phyloP scores from a whole-genome alignment of 371 early-diverging fungal species.

The Zychaea mexicana region DNA sequence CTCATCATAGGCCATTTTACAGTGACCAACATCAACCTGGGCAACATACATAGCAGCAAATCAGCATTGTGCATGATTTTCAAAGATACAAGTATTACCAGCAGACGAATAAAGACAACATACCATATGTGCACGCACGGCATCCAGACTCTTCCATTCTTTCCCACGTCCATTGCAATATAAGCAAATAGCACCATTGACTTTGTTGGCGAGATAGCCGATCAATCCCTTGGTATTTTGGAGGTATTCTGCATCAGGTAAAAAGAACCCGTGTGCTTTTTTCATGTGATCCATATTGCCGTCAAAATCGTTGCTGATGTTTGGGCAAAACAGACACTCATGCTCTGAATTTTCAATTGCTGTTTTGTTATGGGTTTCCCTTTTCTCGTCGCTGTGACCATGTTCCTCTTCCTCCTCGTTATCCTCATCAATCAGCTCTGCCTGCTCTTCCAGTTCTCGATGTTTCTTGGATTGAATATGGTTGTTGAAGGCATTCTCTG shows the following conservation, averaged over 20 bases:
- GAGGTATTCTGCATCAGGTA: constrained; percentile 94
- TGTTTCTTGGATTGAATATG: constrained; percentile 93
- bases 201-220: constrained; percentile 88
- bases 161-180: constrained; percentile 94
- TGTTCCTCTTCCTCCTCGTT: neutral
- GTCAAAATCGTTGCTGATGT: constrained; percentile 62
- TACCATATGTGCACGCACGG: constrained; percentile 95
- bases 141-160: constrained; percentile 79
- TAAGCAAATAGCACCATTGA: constrained; percentile 89
- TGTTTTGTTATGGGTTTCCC: no score
- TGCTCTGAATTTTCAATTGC: neutral
- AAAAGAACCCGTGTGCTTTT: constrained; percentile 87
- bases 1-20: constrained; percentile 92
- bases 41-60: no score
- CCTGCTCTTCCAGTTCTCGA: constrained; percentile 24
- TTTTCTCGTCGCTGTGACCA: no score
- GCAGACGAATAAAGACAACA: no score
- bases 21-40: constrained; percentile 88
- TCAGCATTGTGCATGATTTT: no score
- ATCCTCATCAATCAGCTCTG: neutral
- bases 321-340: constrained; percentile 70
- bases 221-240: constrained; percentile 87
- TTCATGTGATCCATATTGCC: constrained; percentile 92
- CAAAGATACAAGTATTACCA: neutral
- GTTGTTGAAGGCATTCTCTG: constrained; percentile 87